These are phyloP conservation scores for Lasiosphaeria ovina DNA, from an alignment of 495 filamentous ascomycete species.

Conservation along the genomic window DNA sequence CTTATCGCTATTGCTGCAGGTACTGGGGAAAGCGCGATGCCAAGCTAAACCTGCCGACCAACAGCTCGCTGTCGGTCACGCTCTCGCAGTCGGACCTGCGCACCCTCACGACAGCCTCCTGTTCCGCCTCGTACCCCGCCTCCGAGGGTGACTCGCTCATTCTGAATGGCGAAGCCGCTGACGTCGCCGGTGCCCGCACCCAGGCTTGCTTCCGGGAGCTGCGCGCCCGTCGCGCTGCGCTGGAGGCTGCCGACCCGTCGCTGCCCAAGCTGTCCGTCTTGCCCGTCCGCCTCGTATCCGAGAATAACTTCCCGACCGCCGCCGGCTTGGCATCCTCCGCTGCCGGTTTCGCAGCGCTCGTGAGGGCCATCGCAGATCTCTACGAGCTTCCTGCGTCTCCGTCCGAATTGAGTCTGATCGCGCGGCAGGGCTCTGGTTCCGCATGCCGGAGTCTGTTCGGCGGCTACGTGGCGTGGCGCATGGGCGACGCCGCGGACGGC, in stretches of 20 bases:
- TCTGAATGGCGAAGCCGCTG: slow-evolving; percentile 79
- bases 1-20: slow-evolving; percentile 40
- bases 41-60: slow-evolving; percentile 91
- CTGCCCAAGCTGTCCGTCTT: slow-evolving; percentile 73
- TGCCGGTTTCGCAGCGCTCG: slow-evolving; percentile 91
- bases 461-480: slow-evolving; percentile 92
- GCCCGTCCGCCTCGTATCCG: slow-evolving; percentile 78
- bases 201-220: slow-evolving; percentile 88
- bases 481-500: slow-evolving; percentile 69
- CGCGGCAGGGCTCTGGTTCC: slow-evolving; percentile 91
- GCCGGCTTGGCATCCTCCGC: slow-evolving; percentile 93
- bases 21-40: slow-evolving; percentile 98
- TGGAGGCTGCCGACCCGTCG: slow-evolving; percentile 68
- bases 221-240: slow-evolving; percentile 65
- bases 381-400: slow-evolving; percentile 79
- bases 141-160: slow-evolving; percentile 65
- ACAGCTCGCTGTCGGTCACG: slow-evolving; percentile 93
- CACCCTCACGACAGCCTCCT: slow-evolving; percentile 93
- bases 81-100: slow-evolving; percentile 91
- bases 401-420: slow-evolving; percentile 79
- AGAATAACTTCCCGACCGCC: slow-evolving; percentile 99
- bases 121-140: slow-evolving; percentile 69
- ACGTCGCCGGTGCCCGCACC: slow-evolving; percentile 81
- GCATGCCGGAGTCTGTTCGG: slow-evolving; percentile 91
- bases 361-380: slow-evolving; percentile 86